phyloP scores from a whole-genome alignment of 805 yeast genomes.

The Metschnikowia picachoensis region DNA sequence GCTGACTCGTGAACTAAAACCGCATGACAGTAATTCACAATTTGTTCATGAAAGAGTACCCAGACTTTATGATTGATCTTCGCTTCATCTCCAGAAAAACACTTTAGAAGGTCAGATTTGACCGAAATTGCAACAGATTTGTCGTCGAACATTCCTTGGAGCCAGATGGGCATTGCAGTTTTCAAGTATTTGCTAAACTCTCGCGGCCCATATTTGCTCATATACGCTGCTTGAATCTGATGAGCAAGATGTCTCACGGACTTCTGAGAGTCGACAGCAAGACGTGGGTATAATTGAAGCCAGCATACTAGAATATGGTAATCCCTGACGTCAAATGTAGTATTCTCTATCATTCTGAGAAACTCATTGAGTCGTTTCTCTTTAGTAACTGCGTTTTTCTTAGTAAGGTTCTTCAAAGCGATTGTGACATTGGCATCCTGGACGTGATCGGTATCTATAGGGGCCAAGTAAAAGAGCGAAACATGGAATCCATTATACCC shows the following conservation, averaged over 20 bases:
- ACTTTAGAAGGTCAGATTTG: constrained; percentile 39
- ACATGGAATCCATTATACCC: constrained; percentile 20
- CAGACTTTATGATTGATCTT: constrained; percentile 54
- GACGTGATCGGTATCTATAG: constrained; percentile 52
- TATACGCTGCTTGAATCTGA: constrained; percentile 51
- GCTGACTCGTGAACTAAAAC: constrained; percentile 53
- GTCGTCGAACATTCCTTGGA: constrained; percentile 76
- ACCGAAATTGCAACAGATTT: constrained; percentile 53
- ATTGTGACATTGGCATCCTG: constrained; percentile 49
- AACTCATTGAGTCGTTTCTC: constrained; percentile 69
- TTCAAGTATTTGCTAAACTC: constrained; percentile 60
- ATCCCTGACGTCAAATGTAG: constrained; percentile 30
- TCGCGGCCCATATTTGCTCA: constrained; percentile 50
- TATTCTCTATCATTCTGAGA: constrained; percentile 30
- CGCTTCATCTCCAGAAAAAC: constrained; percentile 52
- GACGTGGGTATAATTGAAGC: constrained; percentile 80
- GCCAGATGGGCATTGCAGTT: constrained; percentile 69
- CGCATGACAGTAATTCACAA: constrained; percentile 52
- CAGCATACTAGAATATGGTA: constrained; percentile 57
- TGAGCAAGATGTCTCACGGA: constrained; percentile 61
- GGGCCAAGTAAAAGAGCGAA: constrained; percentile 68
- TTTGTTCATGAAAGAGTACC: constrained; percentile 52
- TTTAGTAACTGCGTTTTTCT: constrained; percentile 79
- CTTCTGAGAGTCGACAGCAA: constrained; percentile 68
- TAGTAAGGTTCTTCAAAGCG: constrained; percentile 70